Conservation (phyloP, 305 asterid species). For the Fraxinus velutina region DNA sequence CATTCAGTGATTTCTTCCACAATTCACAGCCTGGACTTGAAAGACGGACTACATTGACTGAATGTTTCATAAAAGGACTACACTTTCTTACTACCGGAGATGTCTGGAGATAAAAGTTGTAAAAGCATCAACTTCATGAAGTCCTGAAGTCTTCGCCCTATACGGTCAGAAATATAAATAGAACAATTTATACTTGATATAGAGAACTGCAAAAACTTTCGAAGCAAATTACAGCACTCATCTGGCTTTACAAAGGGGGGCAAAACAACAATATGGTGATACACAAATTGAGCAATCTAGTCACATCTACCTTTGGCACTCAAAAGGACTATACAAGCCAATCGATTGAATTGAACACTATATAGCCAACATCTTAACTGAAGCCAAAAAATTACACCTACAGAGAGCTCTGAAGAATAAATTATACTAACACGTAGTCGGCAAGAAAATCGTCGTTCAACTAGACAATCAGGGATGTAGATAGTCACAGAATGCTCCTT, state of each 20-base stretch:
- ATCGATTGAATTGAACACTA: background rate
- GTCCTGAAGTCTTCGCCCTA: background rate
- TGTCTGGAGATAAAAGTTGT: background rate
- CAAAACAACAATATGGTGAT: background rate
- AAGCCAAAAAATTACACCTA: background rate
- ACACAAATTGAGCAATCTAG: conserved; percentile 2
- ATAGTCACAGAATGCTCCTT: conserved; percentile 83
- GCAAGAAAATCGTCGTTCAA: conserved; percentile 10
- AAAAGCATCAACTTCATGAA: background rate
- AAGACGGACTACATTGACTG: background rate
- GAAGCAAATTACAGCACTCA: background rate
- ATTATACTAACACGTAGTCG: conserved; percentile 22
- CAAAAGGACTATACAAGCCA: background rate
- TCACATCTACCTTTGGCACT: background rate
- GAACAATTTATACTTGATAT: background rate
- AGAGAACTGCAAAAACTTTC: background rate
- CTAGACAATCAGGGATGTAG: conserved; percentile 54
- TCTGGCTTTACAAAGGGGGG: background rate
- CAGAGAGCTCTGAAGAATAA: conserved; percentile 5
- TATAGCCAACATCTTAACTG: background rate
- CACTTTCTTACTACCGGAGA: background rate
- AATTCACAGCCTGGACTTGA: background rate
- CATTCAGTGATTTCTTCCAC: background rate
- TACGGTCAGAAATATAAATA: background rate
- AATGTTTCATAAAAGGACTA: background rate